A percentile compares a stretch with the other conserved stretches of the same genome.
These are phyloP conservation scores for Spergularia bocconei DNA, from an alignment of 148 eudicot species.

Conservation along the genomic window DNA sequence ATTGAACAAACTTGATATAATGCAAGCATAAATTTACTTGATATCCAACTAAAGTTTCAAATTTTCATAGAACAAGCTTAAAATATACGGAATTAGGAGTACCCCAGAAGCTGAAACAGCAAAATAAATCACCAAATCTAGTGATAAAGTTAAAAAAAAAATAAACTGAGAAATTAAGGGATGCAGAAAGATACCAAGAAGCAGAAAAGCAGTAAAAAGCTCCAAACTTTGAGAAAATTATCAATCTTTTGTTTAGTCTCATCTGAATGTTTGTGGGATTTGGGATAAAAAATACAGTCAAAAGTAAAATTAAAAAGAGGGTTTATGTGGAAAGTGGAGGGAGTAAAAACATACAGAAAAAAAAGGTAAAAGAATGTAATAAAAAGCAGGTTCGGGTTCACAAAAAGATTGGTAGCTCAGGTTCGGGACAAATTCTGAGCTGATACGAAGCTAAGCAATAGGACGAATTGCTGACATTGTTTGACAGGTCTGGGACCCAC, in stretches of 20 bases:
- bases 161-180: background rate
- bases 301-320: too few relatives aligned
- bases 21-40: constrained; percentile 1
- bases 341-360: too few relatives aligned
- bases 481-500: constrained; percentile 7
- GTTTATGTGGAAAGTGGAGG: too few relatives aligned
- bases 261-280: background rate
- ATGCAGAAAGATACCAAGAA: constrained; percentile 11
- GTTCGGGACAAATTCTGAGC: too few relatives aligned
- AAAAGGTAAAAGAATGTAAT: too few relatives aligned
- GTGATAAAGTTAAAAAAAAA: background rate
- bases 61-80: background rate
- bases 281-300: background rate
- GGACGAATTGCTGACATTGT: background rate
- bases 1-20: background rate
- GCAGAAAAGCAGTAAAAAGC: constrained; percentile 3
- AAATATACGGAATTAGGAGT: background rate
- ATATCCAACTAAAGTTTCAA: background rate
- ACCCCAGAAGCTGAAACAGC: constrained; percentile 19
- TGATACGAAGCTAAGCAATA: too few relatives aligned
- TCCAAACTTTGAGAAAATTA: background rate
- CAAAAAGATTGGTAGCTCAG: too few relatives aligned
- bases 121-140: background rate
- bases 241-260: background rate
- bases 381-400: too few relatives aligned